Base-by-base conservation (phyloP, 2,329 filamentous ascomycete genomes). In the Didymella segeticola region DNA sequence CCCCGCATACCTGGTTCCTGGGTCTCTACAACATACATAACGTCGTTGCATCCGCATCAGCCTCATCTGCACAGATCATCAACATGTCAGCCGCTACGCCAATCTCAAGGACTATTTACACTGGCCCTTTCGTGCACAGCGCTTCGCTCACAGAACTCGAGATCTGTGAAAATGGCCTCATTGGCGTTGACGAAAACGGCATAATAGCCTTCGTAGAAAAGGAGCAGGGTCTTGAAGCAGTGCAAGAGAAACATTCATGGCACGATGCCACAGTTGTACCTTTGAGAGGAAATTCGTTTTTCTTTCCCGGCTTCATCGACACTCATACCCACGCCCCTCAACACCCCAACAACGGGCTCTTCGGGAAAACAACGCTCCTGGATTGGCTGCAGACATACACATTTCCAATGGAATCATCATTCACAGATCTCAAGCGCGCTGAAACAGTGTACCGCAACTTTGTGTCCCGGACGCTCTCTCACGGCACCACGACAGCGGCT, bases 311-410 rank as follows among this genome's bases (percentile, higher is more conserved):
- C 5, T 92, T 93, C 69, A 86, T 95, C 56, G 93, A 99, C 75
- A 96, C 95, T 1, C 95, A 99, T 73, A 89, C 96, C 53, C 95
- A 99, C 73, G 95, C 95, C 8, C 85, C 93, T 0, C 95, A 99
- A 78, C 97, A 96, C 68, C 92, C 93, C 53, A 99, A 99, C 70
- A 86, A 86, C 1, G 95, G 95, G 54, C 88, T 99, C 60, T 98
- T 98, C 71, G 95, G 95, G 68, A 95, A 93, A 62, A 89, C 90
- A 0, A 97, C 93, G 0, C 86, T 99, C 26, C 84, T 99, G 12
- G 89, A 95, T 76, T 99, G 95, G 95, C 82, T 99, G 5, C 85
- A 93, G 66, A 95, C 82, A 14, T 98, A 99, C 79, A 99, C 95
- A 0, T 99, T 98, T 70, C 95, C 95, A 0, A 84, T 96, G 58